Percentiles rank a stretch among this genome's conserved stretches.
Evolutionary conservation across 768 basidiomycete species (phyloP).

Genomic region (Podaxis mareebaensis): DNA sequence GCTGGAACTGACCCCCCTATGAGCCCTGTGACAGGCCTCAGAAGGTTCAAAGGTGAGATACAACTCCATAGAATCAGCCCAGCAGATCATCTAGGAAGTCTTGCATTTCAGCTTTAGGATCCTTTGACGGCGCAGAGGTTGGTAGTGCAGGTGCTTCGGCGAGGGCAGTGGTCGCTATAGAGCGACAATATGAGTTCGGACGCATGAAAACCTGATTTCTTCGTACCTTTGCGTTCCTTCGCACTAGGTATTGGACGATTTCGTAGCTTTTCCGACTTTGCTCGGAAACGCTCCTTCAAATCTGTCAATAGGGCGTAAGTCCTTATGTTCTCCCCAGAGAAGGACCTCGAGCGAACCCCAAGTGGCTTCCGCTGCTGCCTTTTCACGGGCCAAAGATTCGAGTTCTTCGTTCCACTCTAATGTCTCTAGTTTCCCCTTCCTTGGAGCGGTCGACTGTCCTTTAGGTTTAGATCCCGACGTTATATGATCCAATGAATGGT

Average conservation of each 20-base stretch:
- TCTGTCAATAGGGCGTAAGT: conserved; percentile 35
- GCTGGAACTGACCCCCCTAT: too few relatives aligned
- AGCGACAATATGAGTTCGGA: not conserved
- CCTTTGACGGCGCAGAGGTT: conserved; percentile 34
- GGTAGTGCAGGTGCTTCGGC: conserved; percentile 59
- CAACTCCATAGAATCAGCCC: conserved; percentile 21
- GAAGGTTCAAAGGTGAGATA: too few relatives aligned
- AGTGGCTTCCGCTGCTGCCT: conserved; percentile 71
- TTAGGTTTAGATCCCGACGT: conserved; percentile 29
- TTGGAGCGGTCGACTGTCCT: conserved; percentile 27
- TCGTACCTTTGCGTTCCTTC: conserved; percentile 39
- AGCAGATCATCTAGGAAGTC: conserved; percentile 72
- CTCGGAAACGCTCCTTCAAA: conserved; percentile 57
- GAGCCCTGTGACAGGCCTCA: too few relatives aligned
- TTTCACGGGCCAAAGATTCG: conserved; percentile 68
- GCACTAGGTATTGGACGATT: conserved; percentile 32
- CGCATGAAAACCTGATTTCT: conserved; percentile 14
- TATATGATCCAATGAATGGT: conserved; percentile 57
- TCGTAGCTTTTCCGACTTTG: conserved; percentile 51
- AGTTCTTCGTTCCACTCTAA: conserved; percentile 71
- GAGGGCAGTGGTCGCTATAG: conserved; percentile 16
- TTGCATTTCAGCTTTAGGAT: conserved; percentile 62
- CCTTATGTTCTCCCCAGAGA: not conserved
- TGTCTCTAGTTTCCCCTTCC: conserved; percentile 63
- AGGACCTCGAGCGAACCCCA: conserved; percentile 49